phyloP scores from a whole-genome alignment of 1,284 basidiomycete species.

The Moesziomyces antarcticus region DNA sequence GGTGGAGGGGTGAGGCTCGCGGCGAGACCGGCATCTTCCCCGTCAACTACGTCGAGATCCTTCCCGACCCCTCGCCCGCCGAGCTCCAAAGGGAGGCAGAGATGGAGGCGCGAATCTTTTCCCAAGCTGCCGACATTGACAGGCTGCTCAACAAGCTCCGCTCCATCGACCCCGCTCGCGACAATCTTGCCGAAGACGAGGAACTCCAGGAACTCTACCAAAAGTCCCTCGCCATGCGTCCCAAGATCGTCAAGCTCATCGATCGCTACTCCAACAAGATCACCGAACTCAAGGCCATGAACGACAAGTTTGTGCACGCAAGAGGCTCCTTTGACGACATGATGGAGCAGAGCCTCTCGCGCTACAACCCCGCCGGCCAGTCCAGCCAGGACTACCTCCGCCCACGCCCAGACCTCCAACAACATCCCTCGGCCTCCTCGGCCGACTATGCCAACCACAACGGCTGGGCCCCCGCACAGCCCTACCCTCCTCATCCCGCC shows the following conservation, averaged over 20 bases:
- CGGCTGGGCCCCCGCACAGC: slow-evolving; percentile 19
- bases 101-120: slow-evolving; percentile 86
- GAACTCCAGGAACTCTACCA: slow-evolving; percentile 96
- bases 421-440: slow-evolving; percentile 35
- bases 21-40: slow-evolving; percentile 97
- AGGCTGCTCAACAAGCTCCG: slow-evolving; percentile 83
- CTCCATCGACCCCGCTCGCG: slow-evolving; percentile 77
- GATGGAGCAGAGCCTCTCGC: slow-evolving; percentile 87
- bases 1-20: slow-evolving; percentile 95
- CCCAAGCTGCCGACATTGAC: slow-evolving; percentile 87
- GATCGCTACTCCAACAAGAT: slow-evolving; percentile 79
- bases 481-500: slow-evolving; percentile 20
- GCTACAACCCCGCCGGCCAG: slow-evolving; percentile 71
- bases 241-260: slow-evolving; percentile 94
- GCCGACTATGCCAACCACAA: slow-evolving; percentile 41
- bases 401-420: slow-evolving; percentile 37
- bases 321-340: slow-evolving; percentile 84
- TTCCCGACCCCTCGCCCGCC: slow-evolving; percentile 83
- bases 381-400: slow-evolving; percentile 43
- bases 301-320: slow-evolving; percentile 85
- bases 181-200: slow-evolving; percentile 85
- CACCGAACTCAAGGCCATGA: slow-evolving; percentile 83
- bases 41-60: slow-evolving; percentile 93
- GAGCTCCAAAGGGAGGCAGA: slow-evolving; percentile 87
- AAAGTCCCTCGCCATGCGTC: slow-evolving; percentile 84